Evolutionary conservation across 1,139 yeast genomes (phyloP), one percentile per base, ranked within the genome.

Genomic region (Tardiomyces depauwii): DNA sequence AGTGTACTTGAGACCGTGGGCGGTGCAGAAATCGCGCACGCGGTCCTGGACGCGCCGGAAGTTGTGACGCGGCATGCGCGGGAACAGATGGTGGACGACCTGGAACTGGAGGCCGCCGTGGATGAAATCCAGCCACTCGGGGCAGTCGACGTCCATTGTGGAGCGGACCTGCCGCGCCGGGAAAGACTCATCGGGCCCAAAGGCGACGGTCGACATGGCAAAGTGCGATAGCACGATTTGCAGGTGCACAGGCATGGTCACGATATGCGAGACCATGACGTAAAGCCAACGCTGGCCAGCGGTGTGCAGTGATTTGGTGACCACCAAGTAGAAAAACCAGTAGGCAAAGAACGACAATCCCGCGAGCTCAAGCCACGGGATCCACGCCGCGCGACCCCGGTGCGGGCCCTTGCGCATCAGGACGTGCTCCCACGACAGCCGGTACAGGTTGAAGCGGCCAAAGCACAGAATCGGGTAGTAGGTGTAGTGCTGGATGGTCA

Each of bases 101-200:
- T 87, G 96, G 66, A 86, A 87, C 62, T 87, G 96, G 45, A 87
- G 73, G 0, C 96, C 96, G 6, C 96, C 96, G 58, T 87, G 96
- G 56, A 87, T 72, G 58, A 79, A 87, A 62, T 87, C 96, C 44
- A 87, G 70, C 95, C 96, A 87, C 51, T 77, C 80, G 1, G 96
- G 96, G 66, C 96, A 87, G 57, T 83, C 93, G 16, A 87, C 95
- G 61, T 87, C 96, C 96, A 87, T 88, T 4, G 95, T 87, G 1
- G 96, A 87, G 56, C 96, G 73, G 16, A 87, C 60, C 62, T 87
- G 96, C 55, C 91, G 75, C 53, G 82, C 81, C 0, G 82, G 77
- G 61, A 87, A 88, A n/a, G 86, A 73, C 61, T 87, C 96, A 44
- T 82, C 76, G 7, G 78, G 75, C 0, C 96, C 96, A 36, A 87